Evolutionary conservation across 768 basidiomycete species (phyloP), one percentile per base, ranked within the genome.

Genomic region (Rhodotorula graminis): DNA sequence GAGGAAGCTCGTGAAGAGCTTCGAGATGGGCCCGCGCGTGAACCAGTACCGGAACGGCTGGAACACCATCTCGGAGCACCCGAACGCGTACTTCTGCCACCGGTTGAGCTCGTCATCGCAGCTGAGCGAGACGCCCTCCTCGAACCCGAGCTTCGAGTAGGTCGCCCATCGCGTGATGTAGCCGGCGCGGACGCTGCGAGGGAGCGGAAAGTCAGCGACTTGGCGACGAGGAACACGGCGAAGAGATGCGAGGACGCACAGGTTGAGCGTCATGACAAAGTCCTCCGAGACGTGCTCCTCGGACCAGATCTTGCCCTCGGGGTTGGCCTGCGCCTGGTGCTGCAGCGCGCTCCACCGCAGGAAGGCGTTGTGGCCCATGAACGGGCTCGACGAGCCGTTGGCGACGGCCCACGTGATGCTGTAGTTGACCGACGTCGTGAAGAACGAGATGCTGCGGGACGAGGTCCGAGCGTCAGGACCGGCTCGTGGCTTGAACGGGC

Each of bases 61-160:
- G 85, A 94, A 93, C 71, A 93, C 85, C 61, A 94, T 84, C 80
- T 83, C 82, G 55, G 77, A 77, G 53, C 80, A 64, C 42, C 73
- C 76, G 61, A 58, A 76, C 62, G 73, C 67, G 68, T 27, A 44
- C 47, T 94, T 95, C 74, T 93, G 91, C 93, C 93, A 95, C 4
- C 93, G 81, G 77, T 93, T 93, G 11, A 95, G 83, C 61, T 95
- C 93, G 77, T 95, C 93, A 64, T 92, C 91, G 64, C 88, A 88
- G 0, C 92, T 93, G n/a, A 95, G 83, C 0, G 89, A 90, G 31
- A 95, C 92, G 72, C 93, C 93, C 78, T 95, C 93, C 82, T 92
- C 91, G 84, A 93, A 94, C 3, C 87, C 89, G 61, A 90, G 87
- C 31, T 89, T 85, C 1, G 87, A 88, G 80, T 94, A 94, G 18